These are phyloP conservation scores for Arachnomyces sp. DNA, from an alignment of 2,329 filamentous ascomycete species.

Conservation along the genomic window DNA sequence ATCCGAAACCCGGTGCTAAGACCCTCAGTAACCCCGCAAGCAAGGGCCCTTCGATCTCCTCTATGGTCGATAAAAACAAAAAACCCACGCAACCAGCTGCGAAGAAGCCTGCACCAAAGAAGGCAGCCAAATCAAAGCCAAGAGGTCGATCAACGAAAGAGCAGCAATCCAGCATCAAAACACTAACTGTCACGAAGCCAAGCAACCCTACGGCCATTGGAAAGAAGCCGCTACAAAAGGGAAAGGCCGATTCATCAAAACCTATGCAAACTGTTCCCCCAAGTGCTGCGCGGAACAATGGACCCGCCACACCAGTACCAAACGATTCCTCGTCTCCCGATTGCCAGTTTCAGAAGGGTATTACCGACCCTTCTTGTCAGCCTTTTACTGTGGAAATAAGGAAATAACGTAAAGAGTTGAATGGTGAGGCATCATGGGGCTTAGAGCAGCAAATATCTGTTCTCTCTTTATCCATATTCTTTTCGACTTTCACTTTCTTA, in stretches of 20 bases:
- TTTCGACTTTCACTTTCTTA: slow-evolving; percentile 1
- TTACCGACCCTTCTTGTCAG: too few relatives aligned
- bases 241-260: slow-evolving; percentile 21
- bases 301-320: slow-evolving; percentile 16
- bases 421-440: too few relatives aligned
- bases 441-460: too few relatives aligned
- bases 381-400: too few relatives aligned
- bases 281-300: slow-evolving; percentile 30
- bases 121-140: slow-evolving; percentile 8
- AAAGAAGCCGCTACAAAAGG: slow-evolving; percentile 15
- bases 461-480: background rate
- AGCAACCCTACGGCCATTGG: background rate
- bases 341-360: slow-evolving; percentile 8
- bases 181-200: slow-evolving; percentile 8
- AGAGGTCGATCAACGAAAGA: slow-evolving; percentile 2
- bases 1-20: background rate
- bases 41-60: slow-evolving; percentile 12
- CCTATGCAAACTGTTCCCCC: slow-evolving; percentile 29
- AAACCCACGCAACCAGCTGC: slow-evolving; percentile 4
- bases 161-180: slow-evolving; percentile 5
- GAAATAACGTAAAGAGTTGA: too few relatives aligned
- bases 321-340: slow-evolving; percentile 7
- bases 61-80: slow-evolving; percentile 17
- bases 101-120: too few relatives aligned
- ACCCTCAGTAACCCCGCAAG: slow-evolving; percentile 15